Percentiles rank a stretch among this genome's conserved stretches.
Evolutionary conservation across 495 filamentous ascomycete genomes (phyloP).

Genomic region (Melanomma pulvis-pyrius): DNA sequence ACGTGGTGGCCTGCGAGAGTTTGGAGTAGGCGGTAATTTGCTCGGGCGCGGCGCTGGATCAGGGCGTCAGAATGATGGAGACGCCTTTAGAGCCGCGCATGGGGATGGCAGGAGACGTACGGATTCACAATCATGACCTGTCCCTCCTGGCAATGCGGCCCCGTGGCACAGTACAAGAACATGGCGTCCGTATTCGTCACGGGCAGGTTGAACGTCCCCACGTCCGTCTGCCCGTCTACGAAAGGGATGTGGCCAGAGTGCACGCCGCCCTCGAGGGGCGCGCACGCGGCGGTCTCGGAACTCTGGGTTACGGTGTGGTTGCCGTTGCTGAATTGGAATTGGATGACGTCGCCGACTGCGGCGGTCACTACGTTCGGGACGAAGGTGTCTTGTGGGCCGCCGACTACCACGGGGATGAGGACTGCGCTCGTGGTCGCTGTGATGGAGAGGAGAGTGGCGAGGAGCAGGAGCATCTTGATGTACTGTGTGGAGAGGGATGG

Average conservation of each 20-base stretch:
- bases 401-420: constrained; percentile 23
- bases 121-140: constrained; percentile 25
- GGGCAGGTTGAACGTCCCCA: constrained; percentile 15
- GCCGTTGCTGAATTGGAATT: constrained; percentile 24
- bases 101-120: neutral
- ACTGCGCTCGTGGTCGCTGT: neutral
- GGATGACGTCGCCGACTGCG: constrained; percentile 19
- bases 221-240: constrained; percentile 2
- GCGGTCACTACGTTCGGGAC: constrained; percentile 9
- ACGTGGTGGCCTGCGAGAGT: constrained; percentile 6
- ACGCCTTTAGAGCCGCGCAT: no score
- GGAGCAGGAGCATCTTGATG: neutral
- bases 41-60: neutral
- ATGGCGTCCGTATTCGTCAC: constrained; percentile 13
- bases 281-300: neutral
- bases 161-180: constrained; percentile 20
- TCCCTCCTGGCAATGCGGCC: constrained; percentile 22
- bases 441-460: neutral
- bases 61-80: no score
- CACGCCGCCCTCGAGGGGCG: constrained; percentile 14
- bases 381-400: constrained; percentile 25
- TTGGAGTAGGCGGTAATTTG: constrained; percentile 14
- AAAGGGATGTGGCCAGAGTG: constrained; percentile 19
- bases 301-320: constrained; percentile 21
- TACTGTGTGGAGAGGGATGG: neutral